These are phyloP conservation scores for Cyberlindnera mississippiensis DNA, from an alignment of 805 yeast species.

Conservation along the genomic window DNA sequence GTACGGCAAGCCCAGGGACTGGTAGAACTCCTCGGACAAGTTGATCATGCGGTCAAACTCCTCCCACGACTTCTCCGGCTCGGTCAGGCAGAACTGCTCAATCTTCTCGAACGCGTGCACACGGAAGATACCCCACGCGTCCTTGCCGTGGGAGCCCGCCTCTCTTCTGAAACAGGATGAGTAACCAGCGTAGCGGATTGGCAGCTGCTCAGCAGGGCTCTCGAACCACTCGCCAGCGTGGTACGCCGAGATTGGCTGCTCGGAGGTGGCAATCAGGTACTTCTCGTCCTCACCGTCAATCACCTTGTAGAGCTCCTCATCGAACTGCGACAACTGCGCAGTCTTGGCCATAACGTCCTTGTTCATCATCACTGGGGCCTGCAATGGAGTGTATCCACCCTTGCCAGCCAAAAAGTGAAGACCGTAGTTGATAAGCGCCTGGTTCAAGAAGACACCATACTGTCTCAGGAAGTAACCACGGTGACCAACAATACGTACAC, in stretches of 20 bases:
- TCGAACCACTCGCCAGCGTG: slow-evolving; percentile 99
- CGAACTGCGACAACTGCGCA: slow-evolving; percentile 96
- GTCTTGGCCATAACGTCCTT: slow-evolving; percentile 99
- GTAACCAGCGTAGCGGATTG: slow-evolving; percentile 95
- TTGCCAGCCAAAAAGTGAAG: slow-evolving; percentile 73
- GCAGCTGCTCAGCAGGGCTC: slow-evolving; percentile 93
- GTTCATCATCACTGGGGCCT: slow-evolving; percentile 99
- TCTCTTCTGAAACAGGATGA: slow-evolving; percentile 99
- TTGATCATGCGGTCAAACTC: slow-evolving; percentile 96
- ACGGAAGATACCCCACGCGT: slow-evolving; percentile 99
- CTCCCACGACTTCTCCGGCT: slow-evolving; percentile 97
- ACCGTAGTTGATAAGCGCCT: slow-evolving; percentile 96
- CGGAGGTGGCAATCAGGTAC: slow-evolving; percentile 96
- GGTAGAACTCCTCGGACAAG: slow-evolving; percentile 87
- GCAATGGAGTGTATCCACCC: slow-evolving; percentile 84
- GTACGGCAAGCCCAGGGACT: slow-evolving; percentile 89
- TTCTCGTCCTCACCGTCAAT: slow-evolving; percentile 97
- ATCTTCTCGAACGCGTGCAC: slow-evolving; percentile 98
- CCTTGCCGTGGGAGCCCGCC: slow-evolving; percentile 99
- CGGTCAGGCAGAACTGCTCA: slow-evolving; percentile 93
- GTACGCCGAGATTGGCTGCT: slow-evolving; percentile 97
- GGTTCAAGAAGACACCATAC: slow-evolving; percentile 95
- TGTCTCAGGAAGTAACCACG: slow-evolving; percentile 96
- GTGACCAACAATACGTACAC: slow-evolving; percentile 96
- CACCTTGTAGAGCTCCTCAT: slow-evolving; percentile 96